Evolutionary conservation across 495 filamentous ascomycete species (phyloP), one percentile per base, ranked within the genome.

Genomic region (Lentithecium fluviatile): DNA sequence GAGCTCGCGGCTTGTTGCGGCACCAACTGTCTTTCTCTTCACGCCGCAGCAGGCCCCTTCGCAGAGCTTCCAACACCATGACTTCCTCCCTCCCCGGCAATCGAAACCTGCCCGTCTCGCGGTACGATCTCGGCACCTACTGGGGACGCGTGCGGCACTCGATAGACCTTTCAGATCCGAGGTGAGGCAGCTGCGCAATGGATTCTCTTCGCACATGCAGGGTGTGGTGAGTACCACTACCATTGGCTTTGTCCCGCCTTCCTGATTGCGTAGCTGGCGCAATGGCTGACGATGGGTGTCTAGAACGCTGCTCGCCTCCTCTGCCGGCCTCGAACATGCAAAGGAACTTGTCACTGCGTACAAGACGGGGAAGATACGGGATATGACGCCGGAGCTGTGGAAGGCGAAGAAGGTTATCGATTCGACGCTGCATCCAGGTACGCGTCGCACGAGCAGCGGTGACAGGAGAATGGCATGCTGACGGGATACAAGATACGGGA

Each of bases 321-420:
- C 77, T 23, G 73, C 85, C 17, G 87, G 88, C 12, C 85, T 98
- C 52, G 89, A 95, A 66, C 76, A 88, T 73, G 90, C 94, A 45
- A 97, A 95, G 71, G 73, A 74, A 46, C 74, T 93, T 42, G 78
- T 98, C 45, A 75, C 86, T 8, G 77, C 80, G 17, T 98, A 96
- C 76, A 97, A 97, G 78, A 79, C 82, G 64, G 90, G 89, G 58
- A 78, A 87, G 66, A 77, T 89, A 54, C 80, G 80, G 54, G 62
- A 71, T 3, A 96, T 97, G 91, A 95, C 86, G 6, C 86, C 91
- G 8, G 89, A 96, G 65, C 73, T 97, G 66, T 98, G 94, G 94
- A 79, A 79, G 59, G 94, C 94, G 36, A 98, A 98, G 82, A 96
- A 97, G 79, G 83, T 96, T 57, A 85, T 96, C 21, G 94, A 98